A percentile compares a stretch with the other conserved stretches of the same genome.
phyloP scores from a whole-genome alignment of 148 eudicot species.

The Polygonum aviculare region DNA sequence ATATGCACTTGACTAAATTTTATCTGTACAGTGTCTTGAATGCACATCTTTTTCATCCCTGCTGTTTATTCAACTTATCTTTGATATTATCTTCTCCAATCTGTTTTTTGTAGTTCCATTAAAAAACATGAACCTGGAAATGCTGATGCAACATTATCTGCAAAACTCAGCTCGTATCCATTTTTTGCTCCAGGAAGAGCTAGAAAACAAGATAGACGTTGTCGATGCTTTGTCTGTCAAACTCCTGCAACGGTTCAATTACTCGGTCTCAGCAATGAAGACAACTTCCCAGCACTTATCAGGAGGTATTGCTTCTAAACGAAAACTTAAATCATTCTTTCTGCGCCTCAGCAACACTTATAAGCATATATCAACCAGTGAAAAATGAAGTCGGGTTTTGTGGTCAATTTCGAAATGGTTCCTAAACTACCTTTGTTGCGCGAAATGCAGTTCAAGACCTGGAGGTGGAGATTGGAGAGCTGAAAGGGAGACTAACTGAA shows the following conservation, averaged over 20 bases:
- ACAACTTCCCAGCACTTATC: slow-evolving; percentile 72
- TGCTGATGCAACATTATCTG: not conserved
- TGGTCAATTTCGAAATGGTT: not conserved
- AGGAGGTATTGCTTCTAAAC: slow-evolving; percentile 41
- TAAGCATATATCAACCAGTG: not conserved
- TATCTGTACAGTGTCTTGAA: not conserved
- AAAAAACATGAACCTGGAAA: not conserved
- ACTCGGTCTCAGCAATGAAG: slow-evolving; percentile 82
- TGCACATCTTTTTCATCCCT: not conserved
- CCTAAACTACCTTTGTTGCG: not conserved
- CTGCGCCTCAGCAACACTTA: too few species aligned
- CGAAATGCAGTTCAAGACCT: slow-evolving; percentile 53
- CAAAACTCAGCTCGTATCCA: not conserved
- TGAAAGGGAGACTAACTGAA: slow-evolving; percentile 87
- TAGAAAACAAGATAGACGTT: slow-evolving; percentile 91
- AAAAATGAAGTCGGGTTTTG: not conserved
- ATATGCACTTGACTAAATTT: not conserved
- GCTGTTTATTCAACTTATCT: not conserved
- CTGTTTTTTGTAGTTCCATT: not conserved
- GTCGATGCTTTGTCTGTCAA: slow-evolving; percentile 86
- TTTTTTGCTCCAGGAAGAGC: slow-evolving; percentile 46
- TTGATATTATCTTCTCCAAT: not conserved
- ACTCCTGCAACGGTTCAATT: slow-evolving; percentile 80
- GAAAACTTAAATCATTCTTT: not conserved
- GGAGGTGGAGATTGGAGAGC: slow-evolving; percentile 89